Percentiles rank a stretch among this genome's conserved stretches.
These are phyloP conservation scores for Aspergillus felis DNA, from an alignment of 2,329 filamentous ascomycete genomes.

Conservation along the genomic window DNA sequence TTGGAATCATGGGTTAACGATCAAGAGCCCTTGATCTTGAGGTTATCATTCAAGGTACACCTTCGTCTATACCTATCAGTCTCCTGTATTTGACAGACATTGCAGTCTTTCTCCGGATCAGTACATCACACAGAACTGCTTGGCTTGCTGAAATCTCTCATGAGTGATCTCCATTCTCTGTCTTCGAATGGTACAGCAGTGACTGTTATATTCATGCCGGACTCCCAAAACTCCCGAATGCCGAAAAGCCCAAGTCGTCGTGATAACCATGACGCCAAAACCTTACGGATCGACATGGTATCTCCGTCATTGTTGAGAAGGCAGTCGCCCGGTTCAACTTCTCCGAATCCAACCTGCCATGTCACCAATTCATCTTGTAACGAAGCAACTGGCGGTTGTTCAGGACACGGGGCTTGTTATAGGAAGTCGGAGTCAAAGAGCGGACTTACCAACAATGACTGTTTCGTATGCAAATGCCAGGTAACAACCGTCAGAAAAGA, in stretches of 20 bases:
- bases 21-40: slow-evolving; percentile 19
- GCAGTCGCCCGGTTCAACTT: slow-evolving; percentile 32
- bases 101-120: slow-evolving; percentile 10
- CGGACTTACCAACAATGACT: slow-evolving; percentile 46
- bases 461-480: slow-evolving; percentile 76
- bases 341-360: slow-evolving; percentile 71
- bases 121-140: slow-evolving; percentile 32
- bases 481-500: slow-evolving; percentile 50
- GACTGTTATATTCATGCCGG: slow-evolving; percentile 53
- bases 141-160: slow-evolving; percentile 43
- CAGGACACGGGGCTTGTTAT: slow-evolving; percentile 72
- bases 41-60: slow-evolving; percentile 34
- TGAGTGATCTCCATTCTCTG: slow-evolving; percentile 46
- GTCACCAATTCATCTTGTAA: slow-evolving; percentile 64
- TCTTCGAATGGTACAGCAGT: slow-evolving; percentile 53
- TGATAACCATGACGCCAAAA: slow-evolving; percentile 1
- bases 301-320: background rate
- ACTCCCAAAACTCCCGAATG: background rate
- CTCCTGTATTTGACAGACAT: slow-evolving; percentile 16
- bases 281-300: slow-evolving; percentile 2
- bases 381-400: slow-evolving; percentile 71
- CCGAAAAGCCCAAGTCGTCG: background rate
- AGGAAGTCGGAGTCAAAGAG: slow-evolving; percentile 56
- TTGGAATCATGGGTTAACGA: slow-evolving; percentile 28
- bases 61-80: background rate